Evolutionary conservation across 352 stramenopile genomes (phyloP).

Genomic region (Phytophthora niederhauseri): DNA sequence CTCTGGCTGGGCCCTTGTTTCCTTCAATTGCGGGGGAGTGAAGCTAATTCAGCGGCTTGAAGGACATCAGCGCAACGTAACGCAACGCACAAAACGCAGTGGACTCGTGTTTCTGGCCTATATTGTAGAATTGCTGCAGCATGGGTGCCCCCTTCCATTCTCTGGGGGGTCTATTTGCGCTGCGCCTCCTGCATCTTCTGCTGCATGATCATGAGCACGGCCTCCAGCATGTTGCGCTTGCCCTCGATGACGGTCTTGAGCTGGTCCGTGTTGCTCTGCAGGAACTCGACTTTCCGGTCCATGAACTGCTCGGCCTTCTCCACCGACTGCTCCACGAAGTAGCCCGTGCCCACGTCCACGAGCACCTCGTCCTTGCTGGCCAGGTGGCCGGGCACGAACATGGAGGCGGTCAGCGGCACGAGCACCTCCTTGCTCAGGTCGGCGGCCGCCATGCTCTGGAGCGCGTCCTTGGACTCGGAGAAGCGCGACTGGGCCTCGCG

Average conservation of each 20-base stretch:
- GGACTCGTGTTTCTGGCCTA: neutral
- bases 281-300: conserved; percentile 92
- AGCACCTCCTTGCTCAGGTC: conserved; percentile 89
- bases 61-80: neutral
- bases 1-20: too few relatives aligned
- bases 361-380: conserved; percentile 88
- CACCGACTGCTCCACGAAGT: conserved; percentile 93
- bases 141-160: neutral
- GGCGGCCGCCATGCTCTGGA: conserved; percentile 54
- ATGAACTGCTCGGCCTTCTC: conserved; percentile 92
- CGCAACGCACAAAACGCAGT: neutral
- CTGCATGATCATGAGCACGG: conserved; percentile 86
- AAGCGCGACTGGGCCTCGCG: conserved; percentile 83
- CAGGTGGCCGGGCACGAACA: conserved; percentile 94
- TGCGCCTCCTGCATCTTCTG: conserved; percentile 73
- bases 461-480: conserved; percentile 78
- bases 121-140: conserved; percentile 9
- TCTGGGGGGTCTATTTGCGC: conserved; percentile 26
- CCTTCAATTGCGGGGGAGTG: too few relatives aligned
- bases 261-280: conserved; percentile 94
- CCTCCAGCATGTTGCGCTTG: conserved; percentile 86
- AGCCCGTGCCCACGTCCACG: conserved; percentile 95
- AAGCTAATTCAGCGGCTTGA: too few relatives aligned
- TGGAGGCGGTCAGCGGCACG: conserved; percentile 94
- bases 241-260: conserved; percentile 87